A percentile compares a stretch with the other conserved stretches of the same genome.
These are phyloP conservation scores for Trypanosoma brucei DNA, from an alignment of 208 protist genomes.

Conservation along the genomic window DNA sequence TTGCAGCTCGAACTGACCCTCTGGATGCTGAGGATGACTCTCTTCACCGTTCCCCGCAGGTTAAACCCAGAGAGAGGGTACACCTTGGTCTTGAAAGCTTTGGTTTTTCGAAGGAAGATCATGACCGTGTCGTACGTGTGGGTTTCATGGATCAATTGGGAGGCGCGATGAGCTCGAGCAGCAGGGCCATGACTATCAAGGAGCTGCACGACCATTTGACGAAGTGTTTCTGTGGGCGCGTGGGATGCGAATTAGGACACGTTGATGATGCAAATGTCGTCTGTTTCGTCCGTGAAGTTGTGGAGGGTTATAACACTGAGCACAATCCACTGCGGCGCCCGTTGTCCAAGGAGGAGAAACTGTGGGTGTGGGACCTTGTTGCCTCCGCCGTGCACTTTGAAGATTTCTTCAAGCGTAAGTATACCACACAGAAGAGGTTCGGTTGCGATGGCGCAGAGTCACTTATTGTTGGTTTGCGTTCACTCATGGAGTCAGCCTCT, in stretches of 20 bases:
- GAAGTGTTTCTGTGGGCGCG: conserved; percentile 81
- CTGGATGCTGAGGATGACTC: conserved; percentile 65
- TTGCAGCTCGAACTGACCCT: conserved; percentile 77
- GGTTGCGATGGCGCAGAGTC: conserved; percentile 95
- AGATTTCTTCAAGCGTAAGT: conserved; percentile 93
- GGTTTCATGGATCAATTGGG: conserved; percentile 73
- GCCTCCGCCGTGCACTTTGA: conserved; percentile 94
- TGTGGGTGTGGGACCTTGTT: conserved; percentile 85
- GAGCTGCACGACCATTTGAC: conserved; percentile 76
- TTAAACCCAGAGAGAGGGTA: conserved; percentile 49
- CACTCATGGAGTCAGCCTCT: conserved; percentile 85
- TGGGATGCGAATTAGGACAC: conserved; percentile 95
- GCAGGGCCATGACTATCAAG: conserved; percentile 68
- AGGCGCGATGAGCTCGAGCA: conserved; percentile 63
- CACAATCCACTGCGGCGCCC: conserved; percentile 47
- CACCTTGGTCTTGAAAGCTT: conserved; percentile 80
- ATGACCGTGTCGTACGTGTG: conserved; percentile 69
- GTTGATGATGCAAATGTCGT: conserved; percentile 82
- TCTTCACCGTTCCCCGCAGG: conserved; percentile 41
- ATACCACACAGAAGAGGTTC: conserved; percentile 95
- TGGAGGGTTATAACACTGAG: conserved; percentile 65
- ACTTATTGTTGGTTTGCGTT: conserved; percentile 93
- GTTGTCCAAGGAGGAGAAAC: conserved; percentile 76
- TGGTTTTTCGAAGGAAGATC: conserved; percentile 67
- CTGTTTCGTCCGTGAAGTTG: conserved; percentile 89